Evolutionary conservation across 1,284 basidiomycete genomes (phyloP).

Genomic region (Xerocomus minutiporus): DNA sequence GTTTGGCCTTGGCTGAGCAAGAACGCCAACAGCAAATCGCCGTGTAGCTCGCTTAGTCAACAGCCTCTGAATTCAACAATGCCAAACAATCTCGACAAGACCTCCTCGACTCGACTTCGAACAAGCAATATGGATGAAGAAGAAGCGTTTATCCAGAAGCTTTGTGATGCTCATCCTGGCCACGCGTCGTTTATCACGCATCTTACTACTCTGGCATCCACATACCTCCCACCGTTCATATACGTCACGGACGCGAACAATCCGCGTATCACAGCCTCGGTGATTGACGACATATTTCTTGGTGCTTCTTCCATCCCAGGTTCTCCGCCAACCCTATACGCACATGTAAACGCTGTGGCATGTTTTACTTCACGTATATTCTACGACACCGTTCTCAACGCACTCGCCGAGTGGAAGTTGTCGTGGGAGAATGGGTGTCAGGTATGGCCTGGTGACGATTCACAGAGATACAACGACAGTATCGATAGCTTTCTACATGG

Average conservation of each 20-base stretch:
- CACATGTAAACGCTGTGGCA: conserved; percentile 56
- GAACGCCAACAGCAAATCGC: no score
- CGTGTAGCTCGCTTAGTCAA: conserved; percentile 12
- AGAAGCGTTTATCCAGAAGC: conserved; percentile 8
- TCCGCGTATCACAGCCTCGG: conserved; percentile 41
- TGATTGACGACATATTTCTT: conserved; percentile 40
- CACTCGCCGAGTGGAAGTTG: conserved; percentile 51
- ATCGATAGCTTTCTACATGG: conserved; percentile 69
- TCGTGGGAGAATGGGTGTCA: conserved; percentile 57
- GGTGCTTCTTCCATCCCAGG: conserved; percentile 19
- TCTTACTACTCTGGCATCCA: conserved; percentile 46
- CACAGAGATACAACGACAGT: conserved; percentile 50
- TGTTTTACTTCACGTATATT: conserved; percentile 64
- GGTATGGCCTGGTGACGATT: conserved; percentile 46
- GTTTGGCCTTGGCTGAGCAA: not conserved
- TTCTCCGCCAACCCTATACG: conserved; percentile 35
- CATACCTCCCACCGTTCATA: conserved; percentile 61
- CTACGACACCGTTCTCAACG: conserved; percentile 63
- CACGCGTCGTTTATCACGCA: conserved; percentile 34
- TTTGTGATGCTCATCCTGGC: conserved; percentile 27
- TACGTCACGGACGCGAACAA: conserved; percentile 63
- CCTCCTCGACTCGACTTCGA: not conserved
- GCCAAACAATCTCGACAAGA: conserved; percentile 7
- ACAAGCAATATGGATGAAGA: conserved; percentile 19
- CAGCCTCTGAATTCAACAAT: conserved; percentile 13